Evolutionary conservation across 2,329 filamentous ascomycete species (phyloP).

Genomic region (Ramularia endophylla): DNA sequence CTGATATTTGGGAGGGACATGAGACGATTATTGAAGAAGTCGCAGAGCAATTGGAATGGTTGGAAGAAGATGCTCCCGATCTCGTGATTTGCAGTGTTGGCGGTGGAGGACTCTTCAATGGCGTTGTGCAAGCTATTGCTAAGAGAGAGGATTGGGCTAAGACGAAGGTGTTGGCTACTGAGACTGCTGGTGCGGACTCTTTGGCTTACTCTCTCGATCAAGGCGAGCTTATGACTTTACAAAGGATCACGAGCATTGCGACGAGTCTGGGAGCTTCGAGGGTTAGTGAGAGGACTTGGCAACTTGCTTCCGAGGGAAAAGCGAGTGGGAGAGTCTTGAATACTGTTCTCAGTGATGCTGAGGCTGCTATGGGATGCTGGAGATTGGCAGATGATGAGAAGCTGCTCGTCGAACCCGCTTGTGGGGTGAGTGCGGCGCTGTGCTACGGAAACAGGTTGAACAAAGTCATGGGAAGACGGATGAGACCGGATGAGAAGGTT

Average conservation of each 20-base stretch:
- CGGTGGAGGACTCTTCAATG: conserved; percentile 73
- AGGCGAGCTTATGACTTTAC: conserved; percentile 51
- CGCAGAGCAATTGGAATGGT: conserved; percentile 32
- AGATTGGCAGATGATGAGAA: conserved; percentile 76
- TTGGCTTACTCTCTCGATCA: conserved; percentile 57
- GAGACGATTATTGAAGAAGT: conserved; percentile 52
- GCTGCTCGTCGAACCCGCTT: conserved; percentile 75
- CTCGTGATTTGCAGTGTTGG: conserved; percentile 73
- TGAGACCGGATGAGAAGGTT: conserved; percentile 63
- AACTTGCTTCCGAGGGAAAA: conserved; percentile 46
- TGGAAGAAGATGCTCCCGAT: conserved; percentile 45
- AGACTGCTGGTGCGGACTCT: conserved; percentile 69
- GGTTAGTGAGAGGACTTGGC: conserved; percentile 64
- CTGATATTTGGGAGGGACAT: conserved; percentile 62
- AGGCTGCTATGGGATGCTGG: conserved; percentile 72
- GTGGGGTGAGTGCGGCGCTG: conserved; percentile 70
- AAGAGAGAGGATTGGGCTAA: conserved; percentile 22
- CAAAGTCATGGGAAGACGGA: conserved; percentile 49
- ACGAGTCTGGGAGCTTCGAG: conserved; percentile 66
- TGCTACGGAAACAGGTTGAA: conserved; percentile 61
- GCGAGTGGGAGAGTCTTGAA: conserved; percentile 48
- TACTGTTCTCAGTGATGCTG: conserved; percentile 64
- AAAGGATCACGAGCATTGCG: conserved; percentile 68
- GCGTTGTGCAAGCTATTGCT: too few relatives aligned
- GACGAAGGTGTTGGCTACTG: conserved; percentile 61